Base-by-base conservation (phyloP, 441 rosid species). In the Pelargonium myrrhifolium region DNA sequence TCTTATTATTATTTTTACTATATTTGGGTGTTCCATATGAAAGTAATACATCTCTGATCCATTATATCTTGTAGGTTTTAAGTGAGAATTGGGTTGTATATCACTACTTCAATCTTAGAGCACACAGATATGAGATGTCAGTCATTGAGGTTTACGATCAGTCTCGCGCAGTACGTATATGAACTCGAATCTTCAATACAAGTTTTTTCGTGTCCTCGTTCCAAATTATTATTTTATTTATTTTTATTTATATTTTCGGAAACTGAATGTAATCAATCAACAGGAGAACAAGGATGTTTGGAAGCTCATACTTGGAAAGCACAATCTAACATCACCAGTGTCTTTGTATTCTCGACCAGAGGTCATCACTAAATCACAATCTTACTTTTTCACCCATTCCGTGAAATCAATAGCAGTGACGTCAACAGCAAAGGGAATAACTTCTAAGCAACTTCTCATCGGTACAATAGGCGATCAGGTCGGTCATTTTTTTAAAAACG, bases 41-140 rank as follows among this genome's bases (percentile, higher is more conserved):
- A 65, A 70, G 21, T 67, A 21, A 40, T 68, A 64, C 66, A 14
- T 31, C 64, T 75, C 72, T 81, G 47, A 79, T 58, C 55, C 42
- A 31, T 77, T 64, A 28, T 20, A 62, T 72, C 42, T 78, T 84
- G 75, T 83, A 95, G 99, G 96, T 95, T 51, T 80, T 92, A 47
- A 95, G 98, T 76, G 99, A 95, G 75, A 95, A 92, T 73, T 95
- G 99, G 98, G 93, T 92, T 78, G 87, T 95, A 51, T 95, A 92
- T 81, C 98, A 95, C 86, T 89, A 92, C 77, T 95, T 95, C 82
- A 95, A 92, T 78, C 92, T 95, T 61, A 86, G 96, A 82, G 96
- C 96, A 6, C 99, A 95, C 80, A 89, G 95, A 85, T 86, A 84
- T 67, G 99, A 92, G 87, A 88, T 95, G 88, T 86, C 99, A 2